These are phyloP conservation scores for Komagataella kurtzmanii DNA, from an alignment of 805 yeast species.

Conservation along the genomic window DNA sequence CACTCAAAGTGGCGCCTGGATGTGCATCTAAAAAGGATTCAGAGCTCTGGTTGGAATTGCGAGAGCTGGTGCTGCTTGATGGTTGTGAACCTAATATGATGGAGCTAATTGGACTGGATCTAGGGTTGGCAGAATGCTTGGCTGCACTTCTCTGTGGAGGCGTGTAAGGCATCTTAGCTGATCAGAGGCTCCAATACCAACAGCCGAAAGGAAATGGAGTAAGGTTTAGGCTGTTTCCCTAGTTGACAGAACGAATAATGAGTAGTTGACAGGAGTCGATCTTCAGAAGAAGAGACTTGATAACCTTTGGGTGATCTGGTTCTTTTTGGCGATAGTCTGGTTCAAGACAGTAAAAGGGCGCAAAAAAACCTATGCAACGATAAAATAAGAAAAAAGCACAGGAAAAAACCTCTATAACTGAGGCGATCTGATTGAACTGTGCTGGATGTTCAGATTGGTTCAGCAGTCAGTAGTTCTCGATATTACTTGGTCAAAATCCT, in stretches of 20 bases:
- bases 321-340: neutral
- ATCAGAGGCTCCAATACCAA: neutral
- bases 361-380: neutral
- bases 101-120: neutral
- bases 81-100: neutral
- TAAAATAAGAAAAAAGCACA: neutral
- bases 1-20: neutral
- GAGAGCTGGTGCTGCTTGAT: neutral
- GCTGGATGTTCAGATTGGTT: neutral
- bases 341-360: neutral
- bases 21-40: neutral
- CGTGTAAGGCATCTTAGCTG: neutral
- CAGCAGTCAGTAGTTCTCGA: neutral
- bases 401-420: too few species aligned
- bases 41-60: neutral
- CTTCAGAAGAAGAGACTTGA: neutral
- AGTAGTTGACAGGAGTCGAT: neutral
- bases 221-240: neutral
- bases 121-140: neutral
- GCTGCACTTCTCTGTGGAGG: neutral
- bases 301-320: neutral
- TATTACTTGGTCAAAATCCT: neutral
- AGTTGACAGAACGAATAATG: neutral
- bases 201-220: neutral
- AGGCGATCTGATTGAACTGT: neutral